These are phyloP conservation scores for Ramichloridium luteum DNA, from an alignment of 2,329 filamentous ascomycete species.

Conservation along the genomic window DNA sequence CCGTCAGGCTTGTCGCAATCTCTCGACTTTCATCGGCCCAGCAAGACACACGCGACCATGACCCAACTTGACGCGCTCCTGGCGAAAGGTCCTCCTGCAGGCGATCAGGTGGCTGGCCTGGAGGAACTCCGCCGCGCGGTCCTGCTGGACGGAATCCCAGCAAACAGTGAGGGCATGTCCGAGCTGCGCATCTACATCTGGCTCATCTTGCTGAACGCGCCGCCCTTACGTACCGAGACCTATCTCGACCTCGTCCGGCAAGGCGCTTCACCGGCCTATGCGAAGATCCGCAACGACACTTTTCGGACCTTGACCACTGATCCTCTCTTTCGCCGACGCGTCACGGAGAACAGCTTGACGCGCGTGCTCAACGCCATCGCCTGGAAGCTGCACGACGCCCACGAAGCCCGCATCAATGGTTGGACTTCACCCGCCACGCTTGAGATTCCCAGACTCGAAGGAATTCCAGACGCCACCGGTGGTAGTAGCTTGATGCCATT, in stretches of 20 bases:
- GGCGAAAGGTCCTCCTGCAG: constrained; percentile 64
- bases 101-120: constrained; percentile 53
- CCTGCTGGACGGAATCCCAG: constrained; percentile 62
- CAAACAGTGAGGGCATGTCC: constrained; percentile 76
- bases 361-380: constrained; percentile 88
- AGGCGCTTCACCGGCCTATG: constrained; percentile 84
- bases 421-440: constrained; percentile 39
- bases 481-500: constrained; percentile 7
- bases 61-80: constrained; percentile 58
- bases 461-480: constrained; percentile 30
- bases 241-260: constrained; percentile 87
- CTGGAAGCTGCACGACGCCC: constrained; percentile 79
- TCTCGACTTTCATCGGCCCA: too few species aligned
- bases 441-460: constrained; percentile 37
- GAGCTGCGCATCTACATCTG: constrained; percentile 89
- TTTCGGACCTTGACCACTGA: constrained; percentile 94
- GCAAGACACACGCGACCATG: too few species aligned
- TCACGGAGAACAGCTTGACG: constrained; percentile 90
- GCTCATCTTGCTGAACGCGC: constrained; percentile 83
- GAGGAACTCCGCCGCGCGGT: constrained; percentile 63
- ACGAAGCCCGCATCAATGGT: constrained; percentile 44
- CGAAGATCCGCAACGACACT: constrained; percentile 96
- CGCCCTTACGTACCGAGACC: constrained; percentile 70
- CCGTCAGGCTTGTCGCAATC: too few species aligned
- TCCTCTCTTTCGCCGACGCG: constrained; percentile 87